Percentiles rank a stretch among this genome's conserved stretches.
These are phyloP conservation scores for Leccinum huronense DNA, from an alignment of 1,284 basidiomycete species.

Conservation along the genomic window DNA sequence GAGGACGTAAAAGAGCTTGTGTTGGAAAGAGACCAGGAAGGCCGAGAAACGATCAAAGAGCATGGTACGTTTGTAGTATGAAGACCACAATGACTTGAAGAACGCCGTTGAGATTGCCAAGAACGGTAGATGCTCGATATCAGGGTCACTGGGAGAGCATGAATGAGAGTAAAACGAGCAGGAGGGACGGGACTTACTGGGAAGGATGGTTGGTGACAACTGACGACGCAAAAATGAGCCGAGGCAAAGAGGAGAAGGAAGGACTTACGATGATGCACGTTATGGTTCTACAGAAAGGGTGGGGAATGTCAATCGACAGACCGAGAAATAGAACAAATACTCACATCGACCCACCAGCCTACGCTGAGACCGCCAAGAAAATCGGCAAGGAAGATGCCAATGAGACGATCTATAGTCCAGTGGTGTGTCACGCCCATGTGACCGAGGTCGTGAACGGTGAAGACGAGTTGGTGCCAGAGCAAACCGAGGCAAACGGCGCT, in stretches of 20 bases:
- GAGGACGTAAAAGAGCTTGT: slow-evolving; percentile 91
- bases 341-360: slow-evolving; percentile 97
- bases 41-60: slow-evolving; percentile 72
- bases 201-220: slow-evolving; percentile 97
- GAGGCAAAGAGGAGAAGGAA: slow-evolving; percentile 10
- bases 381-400: slow-evolving; percentile 82
- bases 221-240: slow-evolving; percentile 34
- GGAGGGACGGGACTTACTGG: slow-evolving; percentile 59
- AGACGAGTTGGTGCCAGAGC: slow-evolving; percentile 94
- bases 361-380: slow-evolving; percentile 91
- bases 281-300: slow-evolving; percentile 75
- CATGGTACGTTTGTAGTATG: slow-evolving; percentile 92
- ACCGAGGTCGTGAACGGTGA: slow-evolving; percentile 92
- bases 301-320: slow-evolving; percentile 2
- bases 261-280: slow-evolving; percentile 86
- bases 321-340: slow-evolving; percentile 36
- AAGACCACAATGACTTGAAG: slow-evolving; percentile 84
- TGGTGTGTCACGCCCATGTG: slow-evolving; percentile 92
- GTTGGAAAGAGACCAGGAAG: slow-evolving; percentile 76
- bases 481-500: slow-evolving; percentile 84
- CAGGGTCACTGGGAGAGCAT: slow-evolving; percentile 75
- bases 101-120: slow-evolving; percentile 92
- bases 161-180: slow-evolving; percentile 11
- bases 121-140: slow-evolving; percentile 95
- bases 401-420: slow-evolving; percentile 78